Evolutionary conservation across 2,329 filamentous ascomycete species (phyloP).

Genomic region (Seiridium cupressi): DNA sequence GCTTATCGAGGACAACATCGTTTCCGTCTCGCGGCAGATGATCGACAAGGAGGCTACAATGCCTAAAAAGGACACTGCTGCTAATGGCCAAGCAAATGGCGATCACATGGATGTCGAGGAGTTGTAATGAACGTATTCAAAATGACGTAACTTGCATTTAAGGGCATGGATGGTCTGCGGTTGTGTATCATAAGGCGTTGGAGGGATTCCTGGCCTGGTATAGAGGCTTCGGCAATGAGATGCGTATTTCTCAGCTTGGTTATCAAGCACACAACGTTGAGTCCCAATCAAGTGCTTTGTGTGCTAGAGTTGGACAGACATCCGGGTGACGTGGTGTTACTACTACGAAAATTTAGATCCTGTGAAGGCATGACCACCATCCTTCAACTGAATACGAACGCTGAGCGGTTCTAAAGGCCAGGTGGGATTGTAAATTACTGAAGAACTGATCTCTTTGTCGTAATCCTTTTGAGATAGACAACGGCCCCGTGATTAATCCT

Average conservation of each 20-base stretch:
- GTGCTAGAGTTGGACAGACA: no score
- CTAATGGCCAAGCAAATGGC: conserved; percentile 51
- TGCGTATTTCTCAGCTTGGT: conserved; percentile 19
- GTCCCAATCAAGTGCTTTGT: no score
- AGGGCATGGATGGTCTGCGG: conserved; percentile 13
- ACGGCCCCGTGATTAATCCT: not conserved
- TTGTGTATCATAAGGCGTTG: conserved; percentile 31
- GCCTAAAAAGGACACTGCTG: conserved; percentile 63
- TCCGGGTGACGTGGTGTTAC: no score
- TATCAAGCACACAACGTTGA: conserved; percentile 4
- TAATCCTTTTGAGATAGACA: not conserved
- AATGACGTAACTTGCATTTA: conserved; percentile 15
- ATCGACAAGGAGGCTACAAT: conserved; percentile 98
- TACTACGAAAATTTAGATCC: no score
- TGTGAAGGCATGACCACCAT: no score
- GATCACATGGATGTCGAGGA: conserved; percentile 71
- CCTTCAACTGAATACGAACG: no score
- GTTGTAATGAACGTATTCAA: conserved; percentile 17
- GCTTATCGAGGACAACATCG: conserved; percentile 98
- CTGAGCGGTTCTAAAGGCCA: no score
- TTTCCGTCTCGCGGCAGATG: conserved; percentile 97
- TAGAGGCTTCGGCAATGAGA: conserved; percentile 24
- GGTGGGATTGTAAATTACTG: no score
- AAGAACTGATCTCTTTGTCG: not conserved
- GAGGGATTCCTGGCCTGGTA: conserved; percentile 23